Evolutionary conservation across 495 filamentous ascomycete species (phyloP).

Genomic region (Sordaria brevicollis): DNA sequence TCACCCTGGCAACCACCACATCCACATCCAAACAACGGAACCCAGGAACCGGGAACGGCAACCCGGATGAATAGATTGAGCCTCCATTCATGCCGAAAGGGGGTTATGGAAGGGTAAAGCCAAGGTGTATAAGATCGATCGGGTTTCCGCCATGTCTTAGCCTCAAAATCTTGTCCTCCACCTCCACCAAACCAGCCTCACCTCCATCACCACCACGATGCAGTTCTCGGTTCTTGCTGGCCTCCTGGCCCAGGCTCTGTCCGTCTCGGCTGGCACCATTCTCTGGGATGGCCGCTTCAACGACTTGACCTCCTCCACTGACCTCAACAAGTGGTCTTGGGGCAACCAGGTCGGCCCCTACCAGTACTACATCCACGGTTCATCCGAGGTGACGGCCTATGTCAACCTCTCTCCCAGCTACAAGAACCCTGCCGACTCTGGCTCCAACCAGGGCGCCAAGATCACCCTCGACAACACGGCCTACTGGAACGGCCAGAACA

Average conservation of each 20-base stretch:
- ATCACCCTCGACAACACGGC: slow-evolving; percentile 57
- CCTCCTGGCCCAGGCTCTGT: slow-evolving; percentile 11
- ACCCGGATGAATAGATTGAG: background rate
- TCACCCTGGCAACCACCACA: background rate
- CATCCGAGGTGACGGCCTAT: slow-evolving; percentile 42
- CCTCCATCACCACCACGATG: slow-evolving; percentile 9
- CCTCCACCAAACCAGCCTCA: background rate
- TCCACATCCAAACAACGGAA: too few species aligned
- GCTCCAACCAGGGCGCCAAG: slow-evolving; percentile 53
- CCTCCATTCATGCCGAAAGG: background rate
- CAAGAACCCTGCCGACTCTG: slow-evolving; percentile 59
- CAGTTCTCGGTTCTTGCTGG: slow-evolving; percentile 16
- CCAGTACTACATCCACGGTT: slow-evolving; percentile 67
- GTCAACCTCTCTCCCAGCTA: slow-evolving; percentile 42
- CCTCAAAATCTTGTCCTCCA: background rate
- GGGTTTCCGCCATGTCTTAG: background rate
- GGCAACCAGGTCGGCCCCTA: slow-evolving; percentile 54
- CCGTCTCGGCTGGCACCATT: slow-evolving; percentile 30
- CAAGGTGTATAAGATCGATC: background rate
- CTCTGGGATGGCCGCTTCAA: slow-evolving; percentile 57
- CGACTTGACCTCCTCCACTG: slow-evolving; percentile 37
- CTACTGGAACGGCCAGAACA: slow-evolving; percentile 49
- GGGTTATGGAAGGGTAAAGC: background rate
- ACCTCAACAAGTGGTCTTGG: slow-evolving; percentile 56
- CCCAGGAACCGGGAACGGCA: background rate